Conservation (phyloP, 345 rosid genomes). For the Combretum micranthum region DNA sequence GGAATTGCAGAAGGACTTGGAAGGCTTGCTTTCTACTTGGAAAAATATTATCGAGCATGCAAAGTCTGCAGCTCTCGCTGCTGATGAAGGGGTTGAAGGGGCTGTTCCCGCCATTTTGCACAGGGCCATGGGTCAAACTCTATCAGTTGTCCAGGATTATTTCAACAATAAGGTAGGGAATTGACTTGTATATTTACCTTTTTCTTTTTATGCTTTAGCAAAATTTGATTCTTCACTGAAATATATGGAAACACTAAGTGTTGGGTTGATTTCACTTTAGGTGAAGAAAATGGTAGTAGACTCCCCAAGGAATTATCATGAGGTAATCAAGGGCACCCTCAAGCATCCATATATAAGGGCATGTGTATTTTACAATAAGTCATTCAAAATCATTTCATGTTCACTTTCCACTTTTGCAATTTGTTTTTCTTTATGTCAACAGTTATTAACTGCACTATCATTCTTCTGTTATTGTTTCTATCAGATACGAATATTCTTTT, state of each 20-base stretch:
- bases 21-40: constrained; percentile 85
- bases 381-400: no score
- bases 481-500: no score
- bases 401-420: no score
- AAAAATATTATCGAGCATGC: constrained; percentile 81
- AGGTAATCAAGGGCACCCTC: constrained; percentile 36
- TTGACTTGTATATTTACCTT: background rate
- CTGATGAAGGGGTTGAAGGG: constrained; percentile 93
- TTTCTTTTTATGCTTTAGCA: constrained; percentile 3
- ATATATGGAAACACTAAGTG: background rate
- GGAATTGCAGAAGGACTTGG: constrained; percentile 85
- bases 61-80: constrained; percentile 89
- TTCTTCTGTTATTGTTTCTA: no score
- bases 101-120: constrained; percentile 82
- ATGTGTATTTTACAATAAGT: no score
- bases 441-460: no score
- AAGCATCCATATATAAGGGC: no score
- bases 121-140: constrained; percentile 96
- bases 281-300: constrained; percentile 88
- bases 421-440: no score
- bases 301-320: constrained; percentile 90
- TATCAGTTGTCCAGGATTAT: constrained; percentile 94
- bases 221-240: constrained; percentile 2
- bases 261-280: constrained; percentile 21
- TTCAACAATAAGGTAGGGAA: constrained; percentile 63